Conservation (phyloP, 495 filamentous ascomycete genomes). For the Tuber brumale region DNA sequence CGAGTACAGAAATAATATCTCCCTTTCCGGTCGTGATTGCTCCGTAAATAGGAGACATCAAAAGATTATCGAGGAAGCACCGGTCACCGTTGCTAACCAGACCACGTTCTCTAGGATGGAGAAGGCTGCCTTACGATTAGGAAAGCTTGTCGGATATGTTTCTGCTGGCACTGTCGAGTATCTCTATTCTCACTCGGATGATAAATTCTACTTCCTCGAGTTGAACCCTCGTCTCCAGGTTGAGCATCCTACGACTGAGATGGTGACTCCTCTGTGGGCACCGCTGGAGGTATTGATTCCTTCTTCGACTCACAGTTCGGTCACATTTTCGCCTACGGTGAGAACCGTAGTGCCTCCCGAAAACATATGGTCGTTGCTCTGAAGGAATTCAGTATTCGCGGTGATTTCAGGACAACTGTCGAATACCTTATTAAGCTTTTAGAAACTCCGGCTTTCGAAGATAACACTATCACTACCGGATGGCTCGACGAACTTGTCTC, state of each 20-base stretch:
- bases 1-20: constrained; percentile 99
- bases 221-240: constrained; percentile 97
- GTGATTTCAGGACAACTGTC: constrained; percentile 96
- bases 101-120: constrained; percentile 92
- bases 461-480: constrained; percentile 97
- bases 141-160: constrained; percentile 90
- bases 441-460: constrained; percentile 95
- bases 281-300: constrained; percentile 91
- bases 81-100: constrained; percentile 86
- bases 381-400: constrained; percentile 97
- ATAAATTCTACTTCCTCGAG: constrained; percentile 99
- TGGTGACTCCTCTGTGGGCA: constrained; percentile 99
- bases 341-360: constrained; percentile 87
- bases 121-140: constrained; percentile 87
- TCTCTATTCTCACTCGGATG: constrained; percentile 93
- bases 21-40: constrained; percentile 95
- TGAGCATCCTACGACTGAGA: constrained; percentile 98
- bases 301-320: constrained; percentile 99
- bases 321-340: constrained; percentile 98
- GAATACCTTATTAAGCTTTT: constrained; percentile 98
- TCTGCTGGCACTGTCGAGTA: constrained; percentile 98
- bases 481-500: constrained; percentile 98
- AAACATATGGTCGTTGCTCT: constrained; percentile 99
- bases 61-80: constrained; percentile 99
- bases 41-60: constrained; percentile 97